phyloP scores from a whole-genome alignment of 371 early-diverging fungal species.

The Mucor mucedo region DNA sequence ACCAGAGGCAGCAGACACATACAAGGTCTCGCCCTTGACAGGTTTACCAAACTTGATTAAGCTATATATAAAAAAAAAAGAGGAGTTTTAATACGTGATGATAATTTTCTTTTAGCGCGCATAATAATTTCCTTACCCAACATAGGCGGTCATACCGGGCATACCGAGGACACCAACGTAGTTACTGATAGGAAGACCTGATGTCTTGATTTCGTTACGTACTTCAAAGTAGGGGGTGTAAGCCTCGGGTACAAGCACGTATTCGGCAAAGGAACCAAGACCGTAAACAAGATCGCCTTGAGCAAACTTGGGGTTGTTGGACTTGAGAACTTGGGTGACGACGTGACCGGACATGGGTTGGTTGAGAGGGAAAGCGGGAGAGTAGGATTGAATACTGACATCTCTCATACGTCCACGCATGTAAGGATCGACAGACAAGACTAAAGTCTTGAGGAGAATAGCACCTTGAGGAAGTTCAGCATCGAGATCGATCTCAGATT shows the following conservation, averaged over 20 bases:
- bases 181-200: slow-evolving; percentile 47
- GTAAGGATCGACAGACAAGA: slow-evolving; percentile 48
- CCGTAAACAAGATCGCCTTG: slow-evolving; percentile 63
- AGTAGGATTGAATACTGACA: slow-evolving; percentile 45
- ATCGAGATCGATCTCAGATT: slow-evolving; percentile 48
- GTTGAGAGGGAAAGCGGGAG: slow-evolving; percentile 57
- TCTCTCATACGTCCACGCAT: slow-evolving; percentile 71
- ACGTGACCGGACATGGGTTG: slow-evolving; percentile 59
- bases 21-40: slow-evolving; percentile 56
- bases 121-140: slow-evolving; percentile 32
- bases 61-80: slow-evolving; percentile 23
- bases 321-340: slow-evolving; percentile 63
- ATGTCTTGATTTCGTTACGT: slow-evolving; percentile 41
- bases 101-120: background rate
- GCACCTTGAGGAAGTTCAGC: slow-evolving; percentile 55
- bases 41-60: slow-evolving; percentile 41
- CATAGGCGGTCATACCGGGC: slow-evolving; percentile 54
- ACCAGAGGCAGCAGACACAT: slow-evolving; percentile 62
- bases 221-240: slow-evolving; percentile 28
- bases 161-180: slow-evolving; percentile 61
- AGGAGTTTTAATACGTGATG: background rate
- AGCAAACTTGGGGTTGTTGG: slow-evolving; percentile 53
- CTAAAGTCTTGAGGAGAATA: slow-evolving; percentile 51
- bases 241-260: slow-evolving; percentile 36
- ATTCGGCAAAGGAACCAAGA: slow-evolving; percentile 49